These are phyloP conservation scores for Cnidoscolus chayamansa DNA, from an alignment of 441 rosid genomes.

Conservation along the genomic window DNA sequence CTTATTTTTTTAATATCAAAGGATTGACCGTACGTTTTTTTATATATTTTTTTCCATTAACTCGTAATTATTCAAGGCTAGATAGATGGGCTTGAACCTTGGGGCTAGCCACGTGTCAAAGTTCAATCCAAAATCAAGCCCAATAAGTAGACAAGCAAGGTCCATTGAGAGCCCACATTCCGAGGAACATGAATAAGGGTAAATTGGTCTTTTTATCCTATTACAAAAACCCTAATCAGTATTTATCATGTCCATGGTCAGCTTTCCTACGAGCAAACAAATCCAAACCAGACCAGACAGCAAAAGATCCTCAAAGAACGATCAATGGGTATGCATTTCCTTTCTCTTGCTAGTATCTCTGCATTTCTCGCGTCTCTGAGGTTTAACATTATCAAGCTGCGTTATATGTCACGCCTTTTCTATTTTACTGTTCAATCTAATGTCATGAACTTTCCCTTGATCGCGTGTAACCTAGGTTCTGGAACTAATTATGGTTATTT, in stretches of 20 bases:
- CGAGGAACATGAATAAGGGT: not conserved
- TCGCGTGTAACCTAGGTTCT: too few relatives aligned
- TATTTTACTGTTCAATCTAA: not conserved
- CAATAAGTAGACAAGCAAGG: not conserved
- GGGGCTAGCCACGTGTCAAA: too few relatives aligned
- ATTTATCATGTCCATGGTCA: not conserved
- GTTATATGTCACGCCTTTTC: not conserved
- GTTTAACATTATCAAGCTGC: not conserved
- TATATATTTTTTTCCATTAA: too few relatives aligned
- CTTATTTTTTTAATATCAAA: too few relatives aligned
- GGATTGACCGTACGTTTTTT: too few relatives aligned
- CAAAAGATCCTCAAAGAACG: conserved; percentile 1
- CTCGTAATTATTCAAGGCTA: too few relatives aligned
- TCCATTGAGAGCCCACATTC: not conserved
- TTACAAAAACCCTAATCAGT: conserved; percentile 15
- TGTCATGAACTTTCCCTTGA: not conserved
- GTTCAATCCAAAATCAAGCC: too few relatives aligned
- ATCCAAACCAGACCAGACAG: conserved; percentile 14
- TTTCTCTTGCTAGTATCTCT: not conserved
- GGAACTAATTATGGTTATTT: not conserved
- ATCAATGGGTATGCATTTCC: conserved; percentile 20
- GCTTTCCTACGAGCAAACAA: not conserved
- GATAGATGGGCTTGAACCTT: too few relatives aligned
- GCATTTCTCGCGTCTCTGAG: not conserved
- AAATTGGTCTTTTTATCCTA: not conserved